phyloP scores from a whole-genome alignment of 176 grass and related monocot species.

The Ensete glaucum region DNA sequence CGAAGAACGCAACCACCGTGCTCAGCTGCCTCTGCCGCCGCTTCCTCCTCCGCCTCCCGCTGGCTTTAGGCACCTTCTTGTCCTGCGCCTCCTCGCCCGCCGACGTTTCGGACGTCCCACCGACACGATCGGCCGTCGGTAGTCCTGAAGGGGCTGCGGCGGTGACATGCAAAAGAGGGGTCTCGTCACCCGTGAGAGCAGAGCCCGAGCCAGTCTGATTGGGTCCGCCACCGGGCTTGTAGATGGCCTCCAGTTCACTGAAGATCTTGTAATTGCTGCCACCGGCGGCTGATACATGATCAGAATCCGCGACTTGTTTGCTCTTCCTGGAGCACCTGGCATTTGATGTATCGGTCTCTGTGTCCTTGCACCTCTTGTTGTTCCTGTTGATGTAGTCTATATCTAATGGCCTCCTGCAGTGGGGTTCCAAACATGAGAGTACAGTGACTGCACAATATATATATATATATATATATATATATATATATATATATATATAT shows the following conservation, averaged over 20 bases:
- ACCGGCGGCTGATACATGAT: neutral
- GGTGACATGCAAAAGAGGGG: neutral
- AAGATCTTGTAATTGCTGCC: constrained; percentile 20
- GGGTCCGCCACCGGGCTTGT: constrained; percentile 10
- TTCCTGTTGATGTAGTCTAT: constrained; percentile 17
- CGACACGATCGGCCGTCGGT: neutral
- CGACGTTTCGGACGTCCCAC: constrained; percentile 7
- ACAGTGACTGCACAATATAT: too few species aligned
- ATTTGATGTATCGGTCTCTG: neutral
- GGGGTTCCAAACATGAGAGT: neutral
- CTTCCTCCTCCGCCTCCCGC: constrained; percentile 42
- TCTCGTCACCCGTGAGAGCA: constrained; percentile 16
- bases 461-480: too few species aligned
- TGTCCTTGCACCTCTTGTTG: constrained; percentile 22
- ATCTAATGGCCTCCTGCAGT: constrained; percentile 13
- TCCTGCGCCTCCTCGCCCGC: neutral
- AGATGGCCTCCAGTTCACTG: constrained; percentile 25
- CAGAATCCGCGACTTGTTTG: neutral
- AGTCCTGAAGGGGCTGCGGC: neutral
- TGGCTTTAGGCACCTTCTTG: neutral
- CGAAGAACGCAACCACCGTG: constrained; percentile 66
- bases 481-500: too few species aligned
- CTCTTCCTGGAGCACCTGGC: neutral
- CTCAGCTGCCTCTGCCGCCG: constrained; percentile 63
- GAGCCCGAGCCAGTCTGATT: constrained; percentile 17